phyloP scores from a whole-genome alignment of 441 rosid genomes.

The Lepidium campestre region DNA sequence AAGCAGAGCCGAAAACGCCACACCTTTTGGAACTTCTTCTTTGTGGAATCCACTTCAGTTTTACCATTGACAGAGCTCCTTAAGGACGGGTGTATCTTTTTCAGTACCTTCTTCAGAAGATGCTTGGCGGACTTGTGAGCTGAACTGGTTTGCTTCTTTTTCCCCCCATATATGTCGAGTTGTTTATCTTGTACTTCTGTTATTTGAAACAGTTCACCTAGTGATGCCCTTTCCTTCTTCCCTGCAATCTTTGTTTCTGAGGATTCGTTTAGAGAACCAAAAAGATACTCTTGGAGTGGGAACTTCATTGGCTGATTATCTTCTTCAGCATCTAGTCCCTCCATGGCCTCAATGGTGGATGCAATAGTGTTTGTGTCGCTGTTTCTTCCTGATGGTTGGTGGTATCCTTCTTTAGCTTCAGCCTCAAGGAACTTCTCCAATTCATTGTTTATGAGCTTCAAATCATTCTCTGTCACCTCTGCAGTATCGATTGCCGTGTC shows the following conservation, averaged over 20 bases:
- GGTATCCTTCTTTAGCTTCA: conserved; percentile 58
- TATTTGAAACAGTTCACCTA: conserved; percentile 56
- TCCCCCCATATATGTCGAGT: conserved; percentile 31
- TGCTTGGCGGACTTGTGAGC: conserved; percentile 48
- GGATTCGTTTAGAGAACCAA: conserved; percentile 55
- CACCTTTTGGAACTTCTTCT: conserved; percentile 65
- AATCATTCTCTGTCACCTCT: conserved; percentile 53
- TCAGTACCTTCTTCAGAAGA: conserved; percentile 56
- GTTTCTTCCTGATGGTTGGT: conserved; percentile 58
- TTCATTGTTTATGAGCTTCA: conserved; percentile 56
- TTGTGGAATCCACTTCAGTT: conserved; percentile 36
- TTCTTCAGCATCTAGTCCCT: conserved; percentile 38
- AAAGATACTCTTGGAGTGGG: conserved; percentile 86
- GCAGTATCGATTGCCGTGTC: conserved; percentile 33
- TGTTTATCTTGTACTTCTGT: conserved; percentile 42
- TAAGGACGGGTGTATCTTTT: conserved; percentile 44
- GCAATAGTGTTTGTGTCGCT: conserved; percentile 59
- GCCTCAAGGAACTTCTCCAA: conserved; percentile 75
- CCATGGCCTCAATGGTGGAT: conserved; percentile 44
- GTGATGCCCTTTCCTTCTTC: conserved; percentile 63
- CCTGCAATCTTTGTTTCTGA: conserved; percentile 43
- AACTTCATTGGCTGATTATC: conserved; percentile 35
- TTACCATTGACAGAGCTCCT: conserved; percentile 26
- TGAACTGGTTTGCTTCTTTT: conserved; percentile 38
- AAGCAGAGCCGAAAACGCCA: conserved; percentile 12